Evolutionary conservation across 306 rosid species (phyloP).

Genomic region (Clitoria ternatea): DNA sequence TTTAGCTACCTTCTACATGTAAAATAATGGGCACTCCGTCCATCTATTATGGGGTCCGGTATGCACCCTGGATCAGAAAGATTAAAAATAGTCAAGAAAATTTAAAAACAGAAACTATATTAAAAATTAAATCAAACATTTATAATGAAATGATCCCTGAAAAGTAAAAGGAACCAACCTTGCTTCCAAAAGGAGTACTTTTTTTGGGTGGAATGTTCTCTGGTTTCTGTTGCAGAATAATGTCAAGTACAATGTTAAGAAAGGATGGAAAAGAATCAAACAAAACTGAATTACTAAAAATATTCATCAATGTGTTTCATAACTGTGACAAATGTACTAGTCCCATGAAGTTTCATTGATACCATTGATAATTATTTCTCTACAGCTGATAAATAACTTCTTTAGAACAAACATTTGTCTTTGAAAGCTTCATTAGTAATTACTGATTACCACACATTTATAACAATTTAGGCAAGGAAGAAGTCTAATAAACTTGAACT

Average conservation of each 20-base stretch:
- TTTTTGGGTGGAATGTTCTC: slow-evolving; percentile 95
- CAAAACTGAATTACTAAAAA: background rate
- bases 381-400: background rate
- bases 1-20: too few species aligned
- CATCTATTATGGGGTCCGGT: too few species aligned
- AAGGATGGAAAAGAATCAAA: slow-evolving; percentile 11
- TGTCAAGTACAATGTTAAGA: background rate
- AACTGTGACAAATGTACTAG: background rate
- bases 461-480: background rate
- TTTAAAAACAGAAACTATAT: background rate
- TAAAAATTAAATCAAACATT: background rate
- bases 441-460: background rate
- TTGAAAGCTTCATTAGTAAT: background rate
- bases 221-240: slow-evolving; percentile 68
- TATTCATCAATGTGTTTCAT: background rate
- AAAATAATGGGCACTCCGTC: too few species aligned
- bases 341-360: slow-evolving; percentile 15
- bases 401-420: background rate
- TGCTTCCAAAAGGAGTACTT: slow-evolving; percentile 92
- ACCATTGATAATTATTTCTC: background rate
- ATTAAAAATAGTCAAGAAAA: background rate
- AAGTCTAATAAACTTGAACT: background rate
- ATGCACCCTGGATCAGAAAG: too few species aligned
- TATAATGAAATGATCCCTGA: background rate
- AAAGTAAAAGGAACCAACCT: slow-evolving; percentile 49